Evolutionary conservation across 768 basidiomycete genomes (phyloP), one percentile per base, ranked within the genome.

Genomic region (Mycena vulgaris): DNA sequence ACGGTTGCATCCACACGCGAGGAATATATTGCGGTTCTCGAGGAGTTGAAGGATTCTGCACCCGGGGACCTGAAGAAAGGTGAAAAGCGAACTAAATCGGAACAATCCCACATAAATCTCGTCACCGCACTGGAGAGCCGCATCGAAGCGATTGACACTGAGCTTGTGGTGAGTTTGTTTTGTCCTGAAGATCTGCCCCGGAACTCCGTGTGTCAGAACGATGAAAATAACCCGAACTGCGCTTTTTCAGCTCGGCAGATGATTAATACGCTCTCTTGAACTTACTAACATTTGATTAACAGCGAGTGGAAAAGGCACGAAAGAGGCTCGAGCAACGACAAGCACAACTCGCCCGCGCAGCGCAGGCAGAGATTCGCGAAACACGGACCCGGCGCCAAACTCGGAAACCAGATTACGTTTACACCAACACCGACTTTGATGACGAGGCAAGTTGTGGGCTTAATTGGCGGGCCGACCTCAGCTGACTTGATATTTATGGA

Each of bases 321-420:
- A 89, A 87, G 81, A 92, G 90, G 81, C 84, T 93, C 56, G 90
- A 94, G 76, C 90, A 93, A 77, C 87, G 86, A 53, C 85, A 89
- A 51, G 77, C 89, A 42, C 82, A 91, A 66, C 82, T 91, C 71
- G 93, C 90, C 23, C 72, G 72, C 49, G 65, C 19, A 31, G 72
- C 72, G 11, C 93, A 94, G 78, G 90, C 92, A 40, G 94, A 95
- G 78, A 82, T 94, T 67, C 88, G 94, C 70, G 89, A 91, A 79
- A 95, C 93, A 30, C 87, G 95, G 68, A 95, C 94, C 23, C 87
- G 94, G 68, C 86, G 92, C 61, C 88, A 89, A 80, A 90, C 91
- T 3, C 87, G 88, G 48, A 90, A 88, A 71, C 92, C 93, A 53
- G 92, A 95, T 83, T 96, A 96, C 80, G 93, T 93, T 59, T 94